Conservation (phyloP, 1,284 basidiomycete species). For the Apiotrichum siamense region DNA sequence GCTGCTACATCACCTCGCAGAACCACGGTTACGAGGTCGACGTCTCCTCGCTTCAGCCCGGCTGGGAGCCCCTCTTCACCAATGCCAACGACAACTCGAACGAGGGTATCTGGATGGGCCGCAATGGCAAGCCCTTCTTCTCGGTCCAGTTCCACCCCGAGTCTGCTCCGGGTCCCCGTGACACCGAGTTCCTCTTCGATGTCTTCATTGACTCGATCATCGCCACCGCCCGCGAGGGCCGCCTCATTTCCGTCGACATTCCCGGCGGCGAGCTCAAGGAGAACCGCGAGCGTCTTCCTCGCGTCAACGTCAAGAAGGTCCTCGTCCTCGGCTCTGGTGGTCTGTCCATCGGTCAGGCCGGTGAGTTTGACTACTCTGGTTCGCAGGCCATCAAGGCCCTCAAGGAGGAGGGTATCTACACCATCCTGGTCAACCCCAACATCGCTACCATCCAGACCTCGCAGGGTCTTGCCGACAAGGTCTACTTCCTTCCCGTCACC, state of each 20-base stretch:
- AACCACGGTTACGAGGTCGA: conserved; percentile 99
- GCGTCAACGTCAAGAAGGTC: conserved; percentile 79
- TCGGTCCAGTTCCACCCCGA: conserved; percentile 99
- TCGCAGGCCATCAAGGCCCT: conserved; percentile 98
- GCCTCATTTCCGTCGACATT: conserved; percentile 69
- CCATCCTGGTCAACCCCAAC: conserved; percentile 96
- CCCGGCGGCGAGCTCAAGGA: conserved; percentile 81
- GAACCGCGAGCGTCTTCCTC: conserved; percentile 64
- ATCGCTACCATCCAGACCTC: conserved; percentile 99
- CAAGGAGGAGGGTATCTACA: conserved; percentile 98
- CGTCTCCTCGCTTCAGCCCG: conserved; percentile 64
- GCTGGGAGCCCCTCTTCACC: conserved; percentile 90
- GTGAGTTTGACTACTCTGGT: conserved; percentile 98
- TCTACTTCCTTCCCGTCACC: conserved; percentile 97
- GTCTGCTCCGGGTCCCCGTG: conserved; percentile 94
- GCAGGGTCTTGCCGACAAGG: conserved; percentile 95
- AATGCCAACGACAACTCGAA: conserved; percentile 98
- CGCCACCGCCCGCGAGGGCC: conserved; percentile 65
- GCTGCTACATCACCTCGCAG: conserved; percentile 98
- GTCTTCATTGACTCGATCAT: conserved; percentile 87
- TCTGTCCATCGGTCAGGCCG: conserved; percentile 94
- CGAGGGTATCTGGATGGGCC: conserved; percentile 91
- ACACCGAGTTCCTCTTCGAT: conserved; percentile 98
- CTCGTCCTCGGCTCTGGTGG: conserved; percentile 97
- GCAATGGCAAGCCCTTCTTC: conserved; percentile 77